Conservation (phyloP, 148 eudicot genomes). For the Spergularia marina region DNA sequence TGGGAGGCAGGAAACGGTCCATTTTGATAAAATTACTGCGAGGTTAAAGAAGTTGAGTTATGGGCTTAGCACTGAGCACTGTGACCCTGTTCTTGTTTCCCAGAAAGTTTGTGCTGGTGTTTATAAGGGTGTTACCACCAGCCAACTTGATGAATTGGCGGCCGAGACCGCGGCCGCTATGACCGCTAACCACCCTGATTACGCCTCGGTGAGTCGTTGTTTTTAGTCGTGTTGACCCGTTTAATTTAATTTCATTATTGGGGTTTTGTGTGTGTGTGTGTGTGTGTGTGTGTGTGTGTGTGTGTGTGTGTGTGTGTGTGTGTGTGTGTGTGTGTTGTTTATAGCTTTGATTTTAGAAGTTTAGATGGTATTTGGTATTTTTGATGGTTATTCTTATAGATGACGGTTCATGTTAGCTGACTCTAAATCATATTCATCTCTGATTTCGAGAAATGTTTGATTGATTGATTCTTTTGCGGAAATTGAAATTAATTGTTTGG, state of each 20-base stretch:
- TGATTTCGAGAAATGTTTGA: too few relatives aligned
- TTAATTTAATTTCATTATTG: background rate
- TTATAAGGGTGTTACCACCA: slow-evolving; percentile 83
- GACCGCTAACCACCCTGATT: slow-evolving; percentile 88
- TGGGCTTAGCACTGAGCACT: slow-evolving; percentile 73
- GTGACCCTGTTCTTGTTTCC: slow-evolving; percentile 76
- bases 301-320: too few relatives aligned
- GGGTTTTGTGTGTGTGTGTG: too few relatives aligned
- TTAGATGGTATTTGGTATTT: background rate
- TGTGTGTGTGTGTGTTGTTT: background rate
- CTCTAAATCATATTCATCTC: too few relatives aligned
- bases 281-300: too few relatives aligned
- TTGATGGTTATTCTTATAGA: background rate
- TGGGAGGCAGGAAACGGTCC: slow-evolving; percentile 75
- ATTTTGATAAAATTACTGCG: slow-evolving; percentile 84
- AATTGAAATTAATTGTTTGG: too few relatives aligned
- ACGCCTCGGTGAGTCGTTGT: slow-evolving; percentile 54
- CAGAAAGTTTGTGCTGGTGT: slow-evolving; percentile 91
- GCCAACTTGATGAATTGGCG: slow-evolving; percentile 87
- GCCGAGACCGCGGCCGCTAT: slow-evolving; percentile 87
- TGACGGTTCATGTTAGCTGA: too few relatives aligned
- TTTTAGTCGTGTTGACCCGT: background rate
- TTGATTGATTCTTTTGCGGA: too few relatives aligned
- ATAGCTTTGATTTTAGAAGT: background rate
- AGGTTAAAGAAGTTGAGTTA: slow-evolving; percentile 84